phyloP scores from a whole-genome alignment of 2,329 filamentous ascomycete genomes.

The Fusarium mundagurra region DNA sequence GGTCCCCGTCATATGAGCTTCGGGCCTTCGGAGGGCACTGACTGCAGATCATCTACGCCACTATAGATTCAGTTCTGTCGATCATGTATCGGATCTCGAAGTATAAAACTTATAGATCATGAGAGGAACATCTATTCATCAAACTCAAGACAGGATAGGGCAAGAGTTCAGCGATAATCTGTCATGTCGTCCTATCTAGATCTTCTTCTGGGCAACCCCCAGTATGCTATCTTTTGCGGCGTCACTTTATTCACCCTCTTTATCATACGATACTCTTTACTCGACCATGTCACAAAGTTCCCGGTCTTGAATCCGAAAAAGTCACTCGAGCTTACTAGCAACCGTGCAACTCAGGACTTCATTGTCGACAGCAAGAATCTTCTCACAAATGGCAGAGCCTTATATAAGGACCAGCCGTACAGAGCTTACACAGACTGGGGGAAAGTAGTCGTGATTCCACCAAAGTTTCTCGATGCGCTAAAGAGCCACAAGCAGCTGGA shows the following conservation, averaged over 20 bases:
- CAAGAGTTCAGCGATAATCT: neutral
- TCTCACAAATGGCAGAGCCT: neutral
- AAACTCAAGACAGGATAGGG: neutral
- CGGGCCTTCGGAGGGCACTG: neutral
- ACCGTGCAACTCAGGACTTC: neutral
- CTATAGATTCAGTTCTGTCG: neutral
- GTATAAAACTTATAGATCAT: neutral
- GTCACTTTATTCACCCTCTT: neutral
- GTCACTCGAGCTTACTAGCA: neutral
- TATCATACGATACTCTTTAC: neutral
- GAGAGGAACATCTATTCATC: neutral
- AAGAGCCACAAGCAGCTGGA: neutral
- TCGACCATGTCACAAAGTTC: neutral
- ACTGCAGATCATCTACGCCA: neutral
- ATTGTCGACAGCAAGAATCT: neutral
- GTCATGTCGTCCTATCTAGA: neutral
- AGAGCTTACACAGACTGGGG: conserved; percentile 3
- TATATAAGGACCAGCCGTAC: neutral
- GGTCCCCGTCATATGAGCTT: neutral
- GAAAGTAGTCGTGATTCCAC: neutral
- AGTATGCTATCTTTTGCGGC: conserved; percentile 1
- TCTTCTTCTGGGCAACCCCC: neutral
- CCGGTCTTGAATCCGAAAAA: neutral
- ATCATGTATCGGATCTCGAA: neutral
- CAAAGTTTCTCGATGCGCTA: neutral